Evolutionary conservation across 2,329 filamentous ascomycete species (phyloP).

Genomic region (Apiospora hydei): DNA sequence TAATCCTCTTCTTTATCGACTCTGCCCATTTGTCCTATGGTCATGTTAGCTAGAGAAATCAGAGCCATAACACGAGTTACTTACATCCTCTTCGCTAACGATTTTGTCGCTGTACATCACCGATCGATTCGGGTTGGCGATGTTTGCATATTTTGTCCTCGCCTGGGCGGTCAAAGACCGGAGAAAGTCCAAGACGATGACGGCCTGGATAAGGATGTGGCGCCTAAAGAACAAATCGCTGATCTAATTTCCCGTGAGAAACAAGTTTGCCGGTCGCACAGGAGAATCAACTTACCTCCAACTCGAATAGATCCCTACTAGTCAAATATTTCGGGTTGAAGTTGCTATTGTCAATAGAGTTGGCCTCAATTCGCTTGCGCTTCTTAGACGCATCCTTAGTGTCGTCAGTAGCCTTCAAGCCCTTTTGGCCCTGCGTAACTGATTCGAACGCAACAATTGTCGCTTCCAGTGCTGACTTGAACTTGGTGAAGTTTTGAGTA

Average conservation of each 20-base stretch:
- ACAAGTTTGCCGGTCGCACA: not conserved
- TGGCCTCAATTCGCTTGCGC: constrained; percentile 71
- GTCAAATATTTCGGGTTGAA: constrained; percentile 99
- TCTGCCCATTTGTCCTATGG: constrained; percentile 80
- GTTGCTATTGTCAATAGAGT: constrained; percentile 64
- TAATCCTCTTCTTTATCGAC: constrained; percentile 79
- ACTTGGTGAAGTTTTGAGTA: constrained; percentile 74
- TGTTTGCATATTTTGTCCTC: constrained; percentile 77
- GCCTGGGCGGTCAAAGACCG: constrained; percentile 85
- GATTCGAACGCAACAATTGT: constrained; percentile 63
- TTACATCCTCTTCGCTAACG: constrained; percentile 83
- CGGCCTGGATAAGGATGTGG: constrained; percentile 91
- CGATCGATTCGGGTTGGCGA: constrained; percentile 78
- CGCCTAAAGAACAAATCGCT: constrained; percentile 93
- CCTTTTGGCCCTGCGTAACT: constrained; percentile 57
- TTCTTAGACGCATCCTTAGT: constrained; percentile 68
- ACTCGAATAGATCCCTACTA: constrained; percentile 93
- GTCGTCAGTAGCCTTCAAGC: constrained; percentile 66
- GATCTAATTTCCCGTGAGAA: constrained; percentile 91
- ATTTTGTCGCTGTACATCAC: constrained; percentile 81
- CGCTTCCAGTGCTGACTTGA: constrained; percentile 78
- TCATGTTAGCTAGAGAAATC: constrained; percentile 31
- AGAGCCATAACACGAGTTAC: constrained; percentile 40
- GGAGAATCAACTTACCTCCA: constrained; percentile 71
- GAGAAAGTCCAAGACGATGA: constrained; percentile 94